These are phyloP conservation scores for Hydnomerulius pinastri DNA, from an alignment of 768 basidiomycete genomes.

Conservation along the genomic window DNA sequence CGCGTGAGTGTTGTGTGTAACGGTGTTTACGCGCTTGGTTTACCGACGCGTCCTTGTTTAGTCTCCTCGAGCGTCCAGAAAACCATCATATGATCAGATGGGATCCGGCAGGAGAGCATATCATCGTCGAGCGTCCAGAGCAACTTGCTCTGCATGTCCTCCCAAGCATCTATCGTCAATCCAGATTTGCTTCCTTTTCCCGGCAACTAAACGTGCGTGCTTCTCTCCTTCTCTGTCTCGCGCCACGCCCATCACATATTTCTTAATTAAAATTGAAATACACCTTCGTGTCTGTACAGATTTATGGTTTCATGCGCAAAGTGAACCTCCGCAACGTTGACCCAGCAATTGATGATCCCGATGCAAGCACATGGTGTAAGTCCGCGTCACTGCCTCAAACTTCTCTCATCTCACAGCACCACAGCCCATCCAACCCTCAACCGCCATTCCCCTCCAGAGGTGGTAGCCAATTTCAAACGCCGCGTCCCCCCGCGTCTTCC, in stretches of 20 bases:
- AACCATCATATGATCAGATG: constrained; percentile 98
- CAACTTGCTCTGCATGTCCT: constrained; percentile 93
- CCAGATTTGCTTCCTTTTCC: constrained; percentile 95
- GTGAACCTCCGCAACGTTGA: constrained; percentile 95
- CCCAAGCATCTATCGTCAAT: constrained; percentile 93
- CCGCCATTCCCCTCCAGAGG: constrained; percentile 85
- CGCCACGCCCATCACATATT: constrained; percentile 22
- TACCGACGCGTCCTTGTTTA: constrained; percentile 34
- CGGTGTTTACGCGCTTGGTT: constrained; percentile 7
- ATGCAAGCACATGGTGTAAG: constrained; percentile 97
- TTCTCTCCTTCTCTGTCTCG: constrained; percentile 30
- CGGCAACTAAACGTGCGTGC: constrained; percentile 90
- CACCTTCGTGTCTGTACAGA: constrained; percentile 48
- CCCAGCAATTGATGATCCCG: constrained; percentile 92
- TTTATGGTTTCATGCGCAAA: constrained; percentile 99
- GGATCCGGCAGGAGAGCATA: constrained; percentile 91
- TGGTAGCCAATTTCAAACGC: constrained; percentile 93
- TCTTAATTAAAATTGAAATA: constrained; percentile 19
- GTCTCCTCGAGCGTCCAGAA: constrained; percentile 86
- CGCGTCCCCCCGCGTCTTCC: constrained; percentile 92
- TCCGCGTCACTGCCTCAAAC: constrained; percentile 25
- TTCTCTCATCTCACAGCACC: constrained; percentile 24
- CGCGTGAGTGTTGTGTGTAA: constrained; percentile 62
- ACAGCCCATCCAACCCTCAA: constrained; percentile 90
- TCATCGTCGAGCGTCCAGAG: constrained; percentile 93